Base-by-base conservation (phyloP, 495 filamentous ascomycete species). In the Hypoxylon lenormandii region DNA sequence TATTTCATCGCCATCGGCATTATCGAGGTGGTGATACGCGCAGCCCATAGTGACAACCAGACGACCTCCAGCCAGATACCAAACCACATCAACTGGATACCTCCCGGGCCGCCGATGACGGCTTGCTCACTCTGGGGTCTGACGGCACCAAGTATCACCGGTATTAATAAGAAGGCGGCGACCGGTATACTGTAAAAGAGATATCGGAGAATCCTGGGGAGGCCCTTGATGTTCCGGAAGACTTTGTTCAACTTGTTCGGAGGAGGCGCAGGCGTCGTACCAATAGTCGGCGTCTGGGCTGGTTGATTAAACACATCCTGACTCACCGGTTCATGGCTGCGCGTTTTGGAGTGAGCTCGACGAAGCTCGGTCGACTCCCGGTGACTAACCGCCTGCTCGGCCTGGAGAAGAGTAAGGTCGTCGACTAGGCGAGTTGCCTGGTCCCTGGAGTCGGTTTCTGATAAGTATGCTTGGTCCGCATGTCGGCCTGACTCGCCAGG, bases 51-150 rank as follows among this genome's bases (percentile, higher is more conserved):
- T 1, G 92, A 92, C 42, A 96, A 80, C 94, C 94, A 98, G 43
- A 97, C 86, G 21, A 97, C 90, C 76, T 96, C 91, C 47, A 98
- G 82, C 94, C 94, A 98, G 48, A 97, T 91, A 43, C 91, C 89
- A 66, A 98, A 97, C 94, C 94, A 98, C 50, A 92, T 80, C 58
- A 97, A 74, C 64, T 85, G 57, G 1, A 97, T 92, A 33, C 88
- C 93, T 2, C 93, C 94, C 6, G 92, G 88, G 16, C 80, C 88
- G 2, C 90, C 86, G 26, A 87, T 74, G 13, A 81, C 78, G 8
- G 80, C 68, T 19, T 76, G 65, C 0, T 54, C 50, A 5, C 75
- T 37, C 0, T 72, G 40, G 8, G 84, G 82, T 68, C 88, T 91
- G 30, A 94, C 82, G 2, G 85, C 84, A 7, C 92, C 94, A 26